Evolutionary conservation across 495 filamentous ascomycete species (phyloP).

Genomic region (Podospora pseudopauciseta): DNA sequence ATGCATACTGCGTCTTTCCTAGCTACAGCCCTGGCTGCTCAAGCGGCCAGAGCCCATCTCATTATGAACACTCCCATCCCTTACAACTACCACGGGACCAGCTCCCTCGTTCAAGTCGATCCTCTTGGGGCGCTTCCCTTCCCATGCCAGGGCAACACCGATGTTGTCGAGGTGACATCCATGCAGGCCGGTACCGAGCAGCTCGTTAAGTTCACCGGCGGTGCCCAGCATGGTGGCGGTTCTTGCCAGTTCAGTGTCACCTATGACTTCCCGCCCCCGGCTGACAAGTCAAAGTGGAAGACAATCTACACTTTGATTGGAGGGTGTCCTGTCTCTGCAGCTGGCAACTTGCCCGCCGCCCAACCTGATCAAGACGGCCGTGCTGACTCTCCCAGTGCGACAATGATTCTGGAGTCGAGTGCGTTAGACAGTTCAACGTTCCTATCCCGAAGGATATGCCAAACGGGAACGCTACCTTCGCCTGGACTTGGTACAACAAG

Average conservation of each 20-base stretch:
- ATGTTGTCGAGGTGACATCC: conserved; percentile 37
- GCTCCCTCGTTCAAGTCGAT: conserved; percentile 19
- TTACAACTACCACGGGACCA: conserved; percentile 40
- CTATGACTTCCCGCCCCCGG: conserved; percentile 58
- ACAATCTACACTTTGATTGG: conserved; percentile 78
- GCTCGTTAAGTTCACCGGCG: conserved; percentile 52
- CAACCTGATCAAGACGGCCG: conserved; percentile 21
- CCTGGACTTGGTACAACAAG: conserved; percentile 89
- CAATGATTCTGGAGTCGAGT: conserved; percentile 27
- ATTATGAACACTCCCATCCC: conserved; percentile 27
- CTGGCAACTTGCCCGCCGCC: conserved; percentile 40
- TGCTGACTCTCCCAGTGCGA: conserved; percentile 24
- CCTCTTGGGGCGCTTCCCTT: conserved; percentile 59
- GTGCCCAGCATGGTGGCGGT: conserved; percentile 76
- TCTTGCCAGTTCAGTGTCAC: conserved; percentile 81
- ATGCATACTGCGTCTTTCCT: neutral
- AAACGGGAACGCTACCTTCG: conserved; percentile 63
- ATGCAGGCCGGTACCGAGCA: conserved; percentile 49
- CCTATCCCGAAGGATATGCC: conserved; percentile 54
- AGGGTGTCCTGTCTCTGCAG: conserved; percentile 58
- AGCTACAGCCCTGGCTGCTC: conserved; percentile 10
- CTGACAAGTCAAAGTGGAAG: conserved; percentile 56
- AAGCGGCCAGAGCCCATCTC: conserved; percentile 20
- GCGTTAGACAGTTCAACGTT: conserved; percentile 37
- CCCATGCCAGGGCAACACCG: conserved; percentile 62